Conservation (phyloP, 306 rosid species). For the Delonix regia region DNA sequence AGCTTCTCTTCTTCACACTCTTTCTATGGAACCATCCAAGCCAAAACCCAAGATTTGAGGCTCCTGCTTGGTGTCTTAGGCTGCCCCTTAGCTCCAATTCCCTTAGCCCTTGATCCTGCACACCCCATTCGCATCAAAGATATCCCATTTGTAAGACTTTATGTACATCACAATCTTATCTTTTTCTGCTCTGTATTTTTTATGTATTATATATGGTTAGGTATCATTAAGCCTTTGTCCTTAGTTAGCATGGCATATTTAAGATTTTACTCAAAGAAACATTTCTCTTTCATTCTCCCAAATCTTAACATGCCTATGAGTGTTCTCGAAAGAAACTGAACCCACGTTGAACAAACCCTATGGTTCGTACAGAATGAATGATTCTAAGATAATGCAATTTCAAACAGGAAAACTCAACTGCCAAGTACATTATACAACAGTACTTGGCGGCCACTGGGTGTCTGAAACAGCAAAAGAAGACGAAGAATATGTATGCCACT, state of each 20-base stretch:
- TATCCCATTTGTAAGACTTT: conserved; percentile 70
- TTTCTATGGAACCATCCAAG: conserved; percentile 52
- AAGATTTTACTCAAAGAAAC: too few species aligned
- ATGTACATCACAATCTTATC: background rate
- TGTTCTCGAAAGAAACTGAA: too few species aligned
- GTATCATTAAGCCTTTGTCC: too few species aligned
- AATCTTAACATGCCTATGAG: too few species aligned
- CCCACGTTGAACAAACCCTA: too few species aligned
- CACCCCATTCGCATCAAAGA: conserved; percentile 58
- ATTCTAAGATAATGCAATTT: background rate
- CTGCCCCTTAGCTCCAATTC: conserved; percentile 95
- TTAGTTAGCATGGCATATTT: too few species aligned
- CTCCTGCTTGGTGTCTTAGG: conserved; percentile 91
- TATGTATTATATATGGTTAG: too few species aligned
- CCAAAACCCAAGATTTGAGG: conserved; percentile 78
- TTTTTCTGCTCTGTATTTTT: background rate
- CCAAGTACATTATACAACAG: conserved; percentile 89
- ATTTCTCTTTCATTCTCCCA: too few species aligned
- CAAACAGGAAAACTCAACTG: conserved; percentile 78
- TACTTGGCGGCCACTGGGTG: conserved; percentile 95
- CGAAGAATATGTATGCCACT: conserved; percentile 83
- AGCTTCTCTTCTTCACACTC: conserved; percentile 35
- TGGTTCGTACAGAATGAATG: background rate
- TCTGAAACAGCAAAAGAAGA: conserved; percentile 70
- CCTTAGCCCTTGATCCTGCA: conserved; percentile 49